Conservation (phyloP, 257 asterid genomes). For the Forsythia suspensa region DNA sequence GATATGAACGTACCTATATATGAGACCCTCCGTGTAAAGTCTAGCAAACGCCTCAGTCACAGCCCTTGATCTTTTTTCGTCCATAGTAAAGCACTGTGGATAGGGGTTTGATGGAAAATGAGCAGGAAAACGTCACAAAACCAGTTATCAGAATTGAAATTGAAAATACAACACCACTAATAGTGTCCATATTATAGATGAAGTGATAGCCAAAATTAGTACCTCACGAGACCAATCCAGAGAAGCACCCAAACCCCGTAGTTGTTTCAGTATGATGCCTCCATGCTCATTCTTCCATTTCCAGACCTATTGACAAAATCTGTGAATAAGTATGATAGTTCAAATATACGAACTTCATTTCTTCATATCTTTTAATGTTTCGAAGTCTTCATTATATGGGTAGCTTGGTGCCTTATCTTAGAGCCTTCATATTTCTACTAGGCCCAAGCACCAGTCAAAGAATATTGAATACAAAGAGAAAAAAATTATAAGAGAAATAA, state of each 20-base stretch:
- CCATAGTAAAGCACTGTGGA: slow-evolving; percentile 87
- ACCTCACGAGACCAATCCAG: slow-evolving; percentile 98
- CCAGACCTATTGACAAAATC: slow-evolving; percentile 63
- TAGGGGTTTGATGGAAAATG: slow-evolving; percentile 1
- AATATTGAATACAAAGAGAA: not conserved
- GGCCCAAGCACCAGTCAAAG: not conserved
- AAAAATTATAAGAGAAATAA: slow-evolving; percentile 3
- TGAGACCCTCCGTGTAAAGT: slow-evolving; percentile 75
- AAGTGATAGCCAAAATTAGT: slow-evolving; percentile 16
- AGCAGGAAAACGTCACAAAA: slow-evolving; percentile 2
- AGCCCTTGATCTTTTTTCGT: slow-evolving; percentile 81
- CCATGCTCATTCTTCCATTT: slow-evolving; percentile 89
- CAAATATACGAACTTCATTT: slow-evolving; percentile 9
- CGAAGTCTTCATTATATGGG: not conserved
- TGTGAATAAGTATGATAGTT: slow-evolving; percentile 1
- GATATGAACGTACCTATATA: slow-evolving; percentile 60
- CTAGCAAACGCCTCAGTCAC: slow-evolving; percentile 97
- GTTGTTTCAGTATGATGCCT: slow-evolving; percentile 82
- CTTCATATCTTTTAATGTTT: not conserved
- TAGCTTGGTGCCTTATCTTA: not conserved
- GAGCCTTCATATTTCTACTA: not conserved
- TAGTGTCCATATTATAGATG: slow-evolving; percentile 9
- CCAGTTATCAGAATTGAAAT: not conserved
- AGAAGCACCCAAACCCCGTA: slow-evolving; percentile 91
- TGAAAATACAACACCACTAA: not conserved